Evolutionary conservation across 2,329 filamentous ascomycete genomes (phyloP), one percentile per base, ranked within the genome.

Genomic region (Dactylellina parvicollis): DNA sequence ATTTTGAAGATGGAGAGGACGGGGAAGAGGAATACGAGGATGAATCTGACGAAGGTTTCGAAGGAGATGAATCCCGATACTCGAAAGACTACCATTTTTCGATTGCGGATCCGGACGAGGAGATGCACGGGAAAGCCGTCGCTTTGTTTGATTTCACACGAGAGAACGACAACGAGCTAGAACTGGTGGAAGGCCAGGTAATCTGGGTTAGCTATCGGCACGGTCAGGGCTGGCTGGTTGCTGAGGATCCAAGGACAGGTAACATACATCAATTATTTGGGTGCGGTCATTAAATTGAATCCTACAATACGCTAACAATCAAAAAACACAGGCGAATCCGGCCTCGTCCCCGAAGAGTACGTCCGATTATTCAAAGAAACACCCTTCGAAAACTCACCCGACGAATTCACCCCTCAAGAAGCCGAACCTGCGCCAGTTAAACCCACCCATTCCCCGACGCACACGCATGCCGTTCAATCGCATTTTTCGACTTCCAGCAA

Each of bases 151-250:
- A 97, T 80, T 99, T 99, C 81, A 89, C 89, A 77, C 87, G 93
- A 30, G 94, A 98, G 81, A 97, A 98, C 80, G 92, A 97, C 80
- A 99, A 98, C 79, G 95, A 99, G 81, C 83, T 99, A 66, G 92
- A 92, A 2, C 83, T 99, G 49, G 89, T 92, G 0, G 95, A 99
- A 81, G 95, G 95, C 4, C 95, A 99, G 79, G 92, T 97, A 66
- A 96, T 99, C 65, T 90, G 95, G 84, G 93, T 99, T 22, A 96
- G 92, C 14, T 99, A 98, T 80, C 87, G 95, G 44, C 93, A 98
- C 79, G 94, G 94, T 14, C 92, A 98, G 81, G 95, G 95, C 62
- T 99, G 95, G 95, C 85, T 99, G 56, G 95, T 99, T 22, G 95
- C 95, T 2, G 92, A 97, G 82, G 95, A 99, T 79, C 93, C 94